Base-by-base conservation (phyloP, 2,329 filamentous ascomycete genomes). In the Furcasterigmium sp. region DNA sequence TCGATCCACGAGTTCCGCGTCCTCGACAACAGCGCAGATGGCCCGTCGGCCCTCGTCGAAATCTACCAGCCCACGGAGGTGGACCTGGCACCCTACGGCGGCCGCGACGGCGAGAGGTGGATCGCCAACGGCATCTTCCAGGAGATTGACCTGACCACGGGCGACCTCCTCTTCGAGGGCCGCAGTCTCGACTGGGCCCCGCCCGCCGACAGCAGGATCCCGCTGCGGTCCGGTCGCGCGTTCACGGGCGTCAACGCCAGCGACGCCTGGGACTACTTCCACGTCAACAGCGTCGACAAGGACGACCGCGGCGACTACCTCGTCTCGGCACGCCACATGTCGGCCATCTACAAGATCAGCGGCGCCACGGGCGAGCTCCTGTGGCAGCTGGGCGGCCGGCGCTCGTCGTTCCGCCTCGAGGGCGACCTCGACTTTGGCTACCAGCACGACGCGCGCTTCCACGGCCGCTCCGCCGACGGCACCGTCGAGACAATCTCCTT, bases 1-100 rank as follows among this genome's bases (percentile, higher is more conserved):
- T 69, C 73, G 46, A 72, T 73, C 55, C 76, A 80, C 46, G 76
- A 80, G 56, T 79, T 80, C 43, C 65, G 71, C 35, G 63, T 79
- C 19, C 58, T 76, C 42, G 64, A 75, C 46, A 73, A 74, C 43
- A 59, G 37, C 19, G 28, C 20, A 30, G 25, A 1, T 29, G 29
- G 26, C 26, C 43, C 14, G 19, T 19, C 13, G n/a, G n/a, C n/a
- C n/a, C n/a, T n/a, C n/a, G n/a, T n/a, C n/a, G n/a, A n/a, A n/a
- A n/a, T n/a, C n/a, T n/a, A n/a, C n/a, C n/a, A n/a, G n/a, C n/a
- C n/a, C n/a, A n/a, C n/a, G n/a, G n/a, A n/a, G n/a, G n/a, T n/a
- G 32, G 21, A 9, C 34, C 37, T 4, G 18, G 21, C 20, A n/a
- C 34, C 30, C 3, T 46, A 37, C 35, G 44, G 40, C 13, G 44